Conservation (phyloP, 768 basidiomycete species). For the Kwoniella sp. region DNA sequence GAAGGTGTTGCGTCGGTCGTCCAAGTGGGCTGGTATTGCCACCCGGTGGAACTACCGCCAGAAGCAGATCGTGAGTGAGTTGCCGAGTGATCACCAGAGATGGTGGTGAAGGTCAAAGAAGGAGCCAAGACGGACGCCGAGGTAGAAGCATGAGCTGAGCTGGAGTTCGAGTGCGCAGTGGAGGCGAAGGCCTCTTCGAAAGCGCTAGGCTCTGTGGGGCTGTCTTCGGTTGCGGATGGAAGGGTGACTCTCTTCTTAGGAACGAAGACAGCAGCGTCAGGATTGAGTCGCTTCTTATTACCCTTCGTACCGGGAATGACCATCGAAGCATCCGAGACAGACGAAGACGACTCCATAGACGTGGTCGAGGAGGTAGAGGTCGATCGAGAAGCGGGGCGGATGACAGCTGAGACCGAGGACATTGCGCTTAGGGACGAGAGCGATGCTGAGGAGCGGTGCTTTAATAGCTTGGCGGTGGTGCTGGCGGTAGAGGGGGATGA, state of each 20-base stretch:
- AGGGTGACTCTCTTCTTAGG: slow-evolving; percentile 7
- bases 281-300: slow-evolving; percentile 9
- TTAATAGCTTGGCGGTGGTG: slow-evolving; percentile 7
- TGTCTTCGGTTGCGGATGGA: no score
- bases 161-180: neutral
- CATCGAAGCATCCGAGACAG: slow-evolving; percentile 8
- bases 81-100: neutral
- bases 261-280: slow-evolving; percentile 4
- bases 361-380: slow-evolving; percentile 6
- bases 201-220: no score
- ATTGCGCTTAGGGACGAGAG: slow-evolving; percentile 21
- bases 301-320: neutral
- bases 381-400: slow-evolving; percentile 15
- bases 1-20: neutral
- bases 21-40: neutral
- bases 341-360: neutral
- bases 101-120: neutral
- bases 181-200: no score
- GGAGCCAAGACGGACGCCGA: neutral
- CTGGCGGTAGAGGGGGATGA: slow-evolving; percentile 10
- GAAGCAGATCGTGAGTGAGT: slow-evolving; percentile 2
- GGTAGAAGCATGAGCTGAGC: neutral
- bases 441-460: slow-evolving; percentile 18
- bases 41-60: neutral
- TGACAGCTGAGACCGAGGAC: slow-evolving; percentile 18